These are phyloP conservation scores for Aureobasidium namibiae DNA, from an alignment of 2,329 filamentous ascomycete species.

Conservation along the genomic window DNA sequence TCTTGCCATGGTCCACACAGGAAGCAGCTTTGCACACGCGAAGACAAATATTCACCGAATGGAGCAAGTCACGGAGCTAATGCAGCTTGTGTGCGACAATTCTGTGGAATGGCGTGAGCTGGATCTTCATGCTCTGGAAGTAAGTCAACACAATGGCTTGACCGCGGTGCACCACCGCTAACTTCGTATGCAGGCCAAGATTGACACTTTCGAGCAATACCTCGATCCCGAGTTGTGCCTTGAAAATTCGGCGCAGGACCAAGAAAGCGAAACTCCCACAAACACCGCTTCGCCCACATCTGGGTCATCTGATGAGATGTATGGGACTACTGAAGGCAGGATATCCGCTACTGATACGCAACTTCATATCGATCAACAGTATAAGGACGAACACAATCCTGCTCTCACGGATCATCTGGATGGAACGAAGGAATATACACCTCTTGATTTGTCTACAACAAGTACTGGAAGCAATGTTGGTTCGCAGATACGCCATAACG, in stretches of 20 bases:
- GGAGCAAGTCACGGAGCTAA: not conserved
- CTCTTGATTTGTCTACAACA: not conserved
- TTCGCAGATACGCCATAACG: not conserved
- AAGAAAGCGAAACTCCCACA: not conserved
- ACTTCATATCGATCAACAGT: not conserved
- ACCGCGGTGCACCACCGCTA: not conserved
- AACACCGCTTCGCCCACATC: too few relatives aligned
- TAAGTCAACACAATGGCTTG: not conserved
- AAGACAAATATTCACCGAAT: not conserved
- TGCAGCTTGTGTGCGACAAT: not conserved
- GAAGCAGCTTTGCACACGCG: too few relatives aligned
- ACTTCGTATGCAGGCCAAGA: not conserved
- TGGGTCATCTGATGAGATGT: too few relatives aligned
- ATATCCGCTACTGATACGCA: not conserved
- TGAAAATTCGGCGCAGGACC: too few relatives aligned
- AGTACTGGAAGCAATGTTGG: too few relatives aligned
- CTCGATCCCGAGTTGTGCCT: not conserved
- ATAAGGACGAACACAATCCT: not conserved
- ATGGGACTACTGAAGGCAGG: not conserved
- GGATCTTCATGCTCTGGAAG: not conserved
- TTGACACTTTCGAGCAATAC: not conserved
- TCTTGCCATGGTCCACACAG: not conserved
- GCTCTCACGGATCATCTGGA: not conserved
- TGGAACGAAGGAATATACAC: not conserved
- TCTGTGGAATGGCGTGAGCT: not conserved